phyloP scores from a whole-genome alignment of 148 eudicot species.

The Mesembryanthemum crystallinum region DNA sequence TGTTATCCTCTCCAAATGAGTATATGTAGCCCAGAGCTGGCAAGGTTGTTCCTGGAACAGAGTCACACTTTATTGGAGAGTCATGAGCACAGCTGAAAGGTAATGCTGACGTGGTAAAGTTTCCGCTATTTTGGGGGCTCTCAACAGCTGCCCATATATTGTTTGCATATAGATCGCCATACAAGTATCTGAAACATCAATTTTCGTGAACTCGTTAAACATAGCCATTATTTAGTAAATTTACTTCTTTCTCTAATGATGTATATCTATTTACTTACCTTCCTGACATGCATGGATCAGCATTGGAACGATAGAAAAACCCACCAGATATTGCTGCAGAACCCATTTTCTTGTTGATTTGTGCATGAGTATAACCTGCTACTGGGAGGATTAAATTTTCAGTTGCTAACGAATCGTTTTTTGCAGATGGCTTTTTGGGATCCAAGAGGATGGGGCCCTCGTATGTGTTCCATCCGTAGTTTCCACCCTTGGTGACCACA shows the following conservation, averaged over 20 bases:
- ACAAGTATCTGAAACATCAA: slow-evolving; percentile 60
- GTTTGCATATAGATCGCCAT: slow-evolving; percentile 73
- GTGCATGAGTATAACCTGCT: slow-evolving; percentile 66
- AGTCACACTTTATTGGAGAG: slow-evolving; percentile 57
- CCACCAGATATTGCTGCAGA: slow-evolving; percentile 96
- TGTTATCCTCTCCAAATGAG: slow-evolving; percentile 83
- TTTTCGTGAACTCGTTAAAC: neutral
- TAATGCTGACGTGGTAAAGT: slow-evolving; percentile 44
- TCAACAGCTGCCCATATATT: slow-evolving; percentile 68
- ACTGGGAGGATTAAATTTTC: slow-evolving; percentile 62
- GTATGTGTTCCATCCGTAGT: slow-evolving; percentile 78
- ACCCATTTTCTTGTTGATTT: slow-evolving; percentile 63
- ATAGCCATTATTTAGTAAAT: neutral
- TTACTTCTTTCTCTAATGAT: neutral
- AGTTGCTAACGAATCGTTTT: slow-evolving; percentile 35
- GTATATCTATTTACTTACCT: slow-evolving; percentile 41
- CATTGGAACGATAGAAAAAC: slow-evolving; percentile 66
- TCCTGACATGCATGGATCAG: slow-evolving; percentile 86
- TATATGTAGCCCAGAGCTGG: slow-evolving; percentile 73
- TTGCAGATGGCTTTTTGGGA: slow-evolving; percentile 27
- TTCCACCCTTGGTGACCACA: slow-evolving; percentile 82
- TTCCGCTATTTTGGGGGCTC: slow-evolving; percentile 67
- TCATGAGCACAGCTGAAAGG: slow-evolving; percentile 67
- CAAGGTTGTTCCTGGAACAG: slow-evolving; percentile 54
- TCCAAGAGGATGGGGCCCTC: slow-evolving; percentile 60